These are phyloP conservation scores for Croton setiger DNA, from an alignment of 441 rosid species.

Conservation along the genomic window DNA sequence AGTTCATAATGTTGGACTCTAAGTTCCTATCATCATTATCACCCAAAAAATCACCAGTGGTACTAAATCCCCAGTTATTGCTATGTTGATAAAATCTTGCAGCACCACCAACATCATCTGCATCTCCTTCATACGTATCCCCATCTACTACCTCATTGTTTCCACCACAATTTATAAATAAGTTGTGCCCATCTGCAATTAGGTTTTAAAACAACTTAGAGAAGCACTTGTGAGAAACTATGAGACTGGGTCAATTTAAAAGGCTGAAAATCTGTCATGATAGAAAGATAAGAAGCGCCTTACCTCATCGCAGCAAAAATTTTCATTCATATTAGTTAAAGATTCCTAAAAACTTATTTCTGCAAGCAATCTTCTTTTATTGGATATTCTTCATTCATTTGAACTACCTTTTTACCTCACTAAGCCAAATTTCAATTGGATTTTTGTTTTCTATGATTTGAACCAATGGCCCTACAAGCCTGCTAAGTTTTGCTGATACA, in stretches of 20 bases:
- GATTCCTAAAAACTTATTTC: neutral
- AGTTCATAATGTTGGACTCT: slow-evolving; percentile 2
- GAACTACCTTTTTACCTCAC: no score
- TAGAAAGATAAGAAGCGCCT: neutral
- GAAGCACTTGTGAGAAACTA: neutral
- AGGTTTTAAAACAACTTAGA: neutral
- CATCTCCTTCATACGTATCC: slow-evolving; percentile 34
- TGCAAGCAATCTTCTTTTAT: neutral
- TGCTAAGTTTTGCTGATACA: no score
- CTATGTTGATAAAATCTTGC: slow-evolving; percentile 20
- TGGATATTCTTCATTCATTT: neutral
- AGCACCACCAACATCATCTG: slow-evolving; percentile 16
- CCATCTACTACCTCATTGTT: slow-evolving; percentile 19
- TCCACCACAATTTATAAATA: slow-evolving; percentile 40
- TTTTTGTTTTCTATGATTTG: no score
- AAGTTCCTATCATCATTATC: slow-evolving; percentile 21
- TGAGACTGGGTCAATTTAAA: neutral
- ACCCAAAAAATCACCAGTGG: slow-evolving; percentile 37
- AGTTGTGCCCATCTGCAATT: slow-evolving; percentile 29
- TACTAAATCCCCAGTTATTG: slow-evolving; percentile 41
- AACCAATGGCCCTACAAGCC: no score
- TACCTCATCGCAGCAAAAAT: neutral
- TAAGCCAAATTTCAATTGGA: no score
- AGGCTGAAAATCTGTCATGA: neutral
- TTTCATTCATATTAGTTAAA: neutral